A percentile compares a stretch with the other conserved stretches of the same genome.
Conservation (phyloP, 1,284 basidiomycete species). For the Thelephora terrestris region DNA sequence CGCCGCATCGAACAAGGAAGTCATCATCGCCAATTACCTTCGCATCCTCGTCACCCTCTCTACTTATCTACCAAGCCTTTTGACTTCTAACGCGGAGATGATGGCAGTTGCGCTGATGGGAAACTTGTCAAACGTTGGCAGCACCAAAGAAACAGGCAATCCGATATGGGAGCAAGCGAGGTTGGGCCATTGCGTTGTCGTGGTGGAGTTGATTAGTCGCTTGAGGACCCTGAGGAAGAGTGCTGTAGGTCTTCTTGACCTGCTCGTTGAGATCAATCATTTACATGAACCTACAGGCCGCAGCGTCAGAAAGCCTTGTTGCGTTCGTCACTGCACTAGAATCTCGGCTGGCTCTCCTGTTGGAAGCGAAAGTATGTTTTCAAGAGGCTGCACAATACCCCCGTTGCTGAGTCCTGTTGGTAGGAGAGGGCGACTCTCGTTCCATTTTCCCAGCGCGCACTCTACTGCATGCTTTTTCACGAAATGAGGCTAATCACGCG, state of each 20-base stretch:
- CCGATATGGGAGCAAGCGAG: conserved; percentile 36
- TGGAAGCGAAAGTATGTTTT: conserved; percentile 47
- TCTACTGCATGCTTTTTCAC: conserved; percentile 48
- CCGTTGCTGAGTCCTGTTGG: background rate
- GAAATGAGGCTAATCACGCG: conserved; percentile 51
- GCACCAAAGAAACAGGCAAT: conserved; percentile 18
- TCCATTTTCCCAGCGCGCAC: conserved; percentile 43
- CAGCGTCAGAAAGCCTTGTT: conserved; percentile 8
- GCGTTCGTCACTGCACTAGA: conserved; percentile 53
- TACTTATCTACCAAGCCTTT: conserved; percentile 49
- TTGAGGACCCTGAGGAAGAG: conserved; percentile 34
- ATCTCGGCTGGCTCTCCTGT: conserved; percentile 41
- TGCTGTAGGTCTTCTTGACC: conserved; percentile 20
- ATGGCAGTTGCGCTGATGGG: conserved; percentile 60
- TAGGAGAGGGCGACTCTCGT: conserved; percentile 44
- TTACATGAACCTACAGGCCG: background rate
- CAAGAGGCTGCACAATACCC: background rate
- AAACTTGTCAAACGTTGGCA: conserved; percentile 25
- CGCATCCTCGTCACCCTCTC: conserved; percentile 41
- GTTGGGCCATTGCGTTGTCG: conserved; percentile 53
- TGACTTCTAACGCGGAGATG: conserved; percentile 71
- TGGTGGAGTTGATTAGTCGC: conserved; percentile 52
- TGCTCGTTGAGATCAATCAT: background rate
- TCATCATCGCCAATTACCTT: conserved; percentile 48
- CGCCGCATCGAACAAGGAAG: conserved; percentile 50